phyloP scores from a whole-genome alignment of 257 asterid species.

The Salvia rosmarinus region DNA sequence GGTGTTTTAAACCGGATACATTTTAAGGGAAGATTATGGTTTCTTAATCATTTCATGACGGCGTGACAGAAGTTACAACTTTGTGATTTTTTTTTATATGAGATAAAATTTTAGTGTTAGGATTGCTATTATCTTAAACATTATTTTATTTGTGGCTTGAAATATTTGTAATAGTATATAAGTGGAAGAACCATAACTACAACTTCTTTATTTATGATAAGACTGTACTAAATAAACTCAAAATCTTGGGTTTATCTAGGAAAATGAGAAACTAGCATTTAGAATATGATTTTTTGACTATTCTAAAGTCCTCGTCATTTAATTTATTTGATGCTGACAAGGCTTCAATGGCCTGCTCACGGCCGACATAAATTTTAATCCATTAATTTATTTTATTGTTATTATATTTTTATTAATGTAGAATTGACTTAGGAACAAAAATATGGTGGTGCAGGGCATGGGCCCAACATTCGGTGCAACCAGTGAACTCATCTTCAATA shows the following conservation, averaged over 20 bases:
- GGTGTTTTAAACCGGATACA: no score
- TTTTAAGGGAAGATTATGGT: no score
- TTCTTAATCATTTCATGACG: background rate
- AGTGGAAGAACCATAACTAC: background rate
- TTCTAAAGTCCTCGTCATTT: background rate
- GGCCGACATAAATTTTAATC: slow-evolving; percentile 26
- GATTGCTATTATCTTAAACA: no score
- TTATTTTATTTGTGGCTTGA: no score
- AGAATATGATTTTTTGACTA: background rate
- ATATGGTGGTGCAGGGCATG: background rate
- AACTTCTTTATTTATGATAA: background rate
- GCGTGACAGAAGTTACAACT: background rate
- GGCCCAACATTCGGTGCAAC: background rate
- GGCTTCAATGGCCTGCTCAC: slow-evolving; percentile 9
- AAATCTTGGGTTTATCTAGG: background rate
- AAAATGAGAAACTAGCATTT: background rate
- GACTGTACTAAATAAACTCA: background rate
- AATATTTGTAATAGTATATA: no score
- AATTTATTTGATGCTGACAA: slow-evolving; percentile 22
- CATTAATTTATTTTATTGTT: background rate
- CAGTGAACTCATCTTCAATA: background rate
- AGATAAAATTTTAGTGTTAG: no score
- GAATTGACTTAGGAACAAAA: background rate
- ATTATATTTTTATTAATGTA: background rate
- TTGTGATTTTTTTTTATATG: background rate